Evolutionary conservation across 2,329 filamentous ascomycete species (phyloP), one percentile per base, ranked within the genome.

Genomic region (Ophioceras dolichostomum): DNA sequence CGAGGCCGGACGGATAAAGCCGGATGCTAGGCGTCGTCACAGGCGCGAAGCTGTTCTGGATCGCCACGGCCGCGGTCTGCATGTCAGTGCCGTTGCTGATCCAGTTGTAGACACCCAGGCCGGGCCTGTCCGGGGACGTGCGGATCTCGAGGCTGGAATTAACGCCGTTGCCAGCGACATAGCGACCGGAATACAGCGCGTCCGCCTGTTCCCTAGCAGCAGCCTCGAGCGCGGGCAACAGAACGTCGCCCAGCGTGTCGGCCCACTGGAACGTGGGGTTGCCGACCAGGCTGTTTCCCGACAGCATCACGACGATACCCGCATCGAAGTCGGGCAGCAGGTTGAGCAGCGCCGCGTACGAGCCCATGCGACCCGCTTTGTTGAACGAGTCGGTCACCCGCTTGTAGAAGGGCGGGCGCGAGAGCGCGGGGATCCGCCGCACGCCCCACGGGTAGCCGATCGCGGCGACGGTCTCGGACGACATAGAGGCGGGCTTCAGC

Each of bases 381-480:
- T 39, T 42, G 41, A 36, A 42, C 10, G 41, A 32, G 32, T 42
- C 41, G 18, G 37, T 27, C 27, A 39, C 38, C 14, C 41, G 41
- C 33, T 42, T 42, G 32, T 39, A 39, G 18, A 36, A 36, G 10
- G 34, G 26, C 4, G 30, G 10, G 13, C 26, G 32, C 17, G 22
- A 29, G 24, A 39, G 30, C 9, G 33, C 22, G n/a, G n/a, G n/a
- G 42, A 60, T 54, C 28, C 57, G 55, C 8, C 57, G 49, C 29
- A 66, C 56, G 12, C 64, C 64, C 64, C 64, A 68, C 1, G 65
- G 65, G 20, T 57, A 56, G 6, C 62, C 59, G 2, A 65, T 50
- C 2, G 56, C 54, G 10, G 58, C 54, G 28, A 47, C 41, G 1
- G 60, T 44, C 22, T 61, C 58, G 4, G 61, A 53, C 1, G 57